phyloP scores from a whole-genome alignment of 805 yeast genomes.

The Candida suzukii region DNA sequence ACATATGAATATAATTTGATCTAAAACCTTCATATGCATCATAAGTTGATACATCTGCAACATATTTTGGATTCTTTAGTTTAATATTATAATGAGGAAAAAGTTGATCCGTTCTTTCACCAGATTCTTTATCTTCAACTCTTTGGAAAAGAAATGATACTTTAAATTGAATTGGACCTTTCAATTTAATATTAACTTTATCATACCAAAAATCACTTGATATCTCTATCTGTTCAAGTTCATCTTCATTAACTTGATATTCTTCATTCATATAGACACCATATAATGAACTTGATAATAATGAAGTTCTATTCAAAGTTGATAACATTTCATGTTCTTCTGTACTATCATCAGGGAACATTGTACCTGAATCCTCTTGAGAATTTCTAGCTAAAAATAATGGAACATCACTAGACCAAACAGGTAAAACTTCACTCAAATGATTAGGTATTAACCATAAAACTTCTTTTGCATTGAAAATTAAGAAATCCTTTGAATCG shows the following conservation, averaged over 20 bases:
- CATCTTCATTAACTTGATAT: slow-evolving; percentile 5
- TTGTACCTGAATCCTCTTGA: no score
- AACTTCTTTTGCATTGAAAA: slow-evolving; percentile 54
- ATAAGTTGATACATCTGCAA: slow-evolving; percentile 40
- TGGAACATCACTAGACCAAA: slow-evolving; percentile 50
- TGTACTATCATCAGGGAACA: background rate
- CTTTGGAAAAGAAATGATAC: slow-evolving; percentile 57
- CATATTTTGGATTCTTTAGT: slow-evolving; percentile 43
- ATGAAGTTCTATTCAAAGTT: slow-evolving; percentile 1
- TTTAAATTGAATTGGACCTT: slow-evolving; percentile 54
- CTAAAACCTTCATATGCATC: slow-evolving; percentile 79
- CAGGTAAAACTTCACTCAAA: slow-evolving; percentile 41
- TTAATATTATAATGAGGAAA: slow-evolving; percentile 52
- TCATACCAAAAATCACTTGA: slow-evolving; percentile 26
- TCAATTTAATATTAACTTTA: slow-evolving; percentile 48
- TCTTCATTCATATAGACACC: slow-evolving; percentile 17
- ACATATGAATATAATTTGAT: slow-evolving; percentile 70
- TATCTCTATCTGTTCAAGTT: slow-evolving; percentile 3
- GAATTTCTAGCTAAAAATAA: slow-evolving; percentile 40
- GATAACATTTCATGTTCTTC: background rate
- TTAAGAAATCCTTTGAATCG: slow-evolving; percentile 61
- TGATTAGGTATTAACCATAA: slow-evolving; percentile 74
- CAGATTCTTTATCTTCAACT: slow-evolving; percentile 19
- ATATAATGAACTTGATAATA: slow-evolving; percentile 14
- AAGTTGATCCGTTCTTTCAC: slow-evolving; percentile 31